A percentile compares a stretch with the other conserved stretches of the same genome.
Evolutionary conservation across 1,284 basidiomycete genomes (phyloP).

Genomic region (Ceratobasidium sp.): DNA sequence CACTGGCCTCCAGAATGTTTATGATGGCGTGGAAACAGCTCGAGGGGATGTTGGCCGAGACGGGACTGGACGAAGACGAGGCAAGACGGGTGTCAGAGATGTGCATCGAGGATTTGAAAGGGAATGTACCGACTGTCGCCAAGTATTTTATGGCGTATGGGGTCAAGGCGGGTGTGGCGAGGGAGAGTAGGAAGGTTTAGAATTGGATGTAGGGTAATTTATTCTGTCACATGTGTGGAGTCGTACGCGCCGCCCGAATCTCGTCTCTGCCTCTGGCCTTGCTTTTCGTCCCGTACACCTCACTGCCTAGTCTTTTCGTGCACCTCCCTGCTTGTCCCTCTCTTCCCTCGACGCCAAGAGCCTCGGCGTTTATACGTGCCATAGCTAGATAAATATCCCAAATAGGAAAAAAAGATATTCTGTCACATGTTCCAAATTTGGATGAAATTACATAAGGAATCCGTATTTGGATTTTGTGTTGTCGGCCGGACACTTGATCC

Average conservation of each 20-base stretch:
- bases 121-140: background rate
- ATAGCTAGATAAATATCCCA: too few species aligned
- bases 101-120: background rate
- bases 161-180: background rate
- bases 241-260: too few species aligned
- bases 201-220: background rate
- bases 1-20: background rate
- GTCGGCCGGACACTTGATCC: too few species aligned
- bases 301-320: too few species aligned
- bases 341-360: too few species aligned
- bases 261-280: too few species aligned
- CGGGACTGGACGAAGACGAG: background rate
- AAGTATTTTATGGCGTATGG: conserved; percentile 16
- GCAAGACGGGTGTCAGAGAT: background rate
- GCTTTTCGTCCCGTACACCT: too few species aligned
- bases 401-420: background rate
- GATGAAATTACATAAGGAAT: background rate
- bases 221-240: background rate
- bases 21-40: conserved; percentile 31
- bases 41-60: conserved; percentile 6
- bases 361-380: too few species aligned
- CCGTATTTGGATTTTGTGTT: background rate
- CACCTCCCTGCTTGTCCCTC: too few species aligned
- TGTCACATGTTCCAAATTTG: background rate
- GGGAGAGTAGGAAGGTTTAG: background rate